Conservation (phyloP, 1,139 yeast species). For the Pichia sp. region DNA sequence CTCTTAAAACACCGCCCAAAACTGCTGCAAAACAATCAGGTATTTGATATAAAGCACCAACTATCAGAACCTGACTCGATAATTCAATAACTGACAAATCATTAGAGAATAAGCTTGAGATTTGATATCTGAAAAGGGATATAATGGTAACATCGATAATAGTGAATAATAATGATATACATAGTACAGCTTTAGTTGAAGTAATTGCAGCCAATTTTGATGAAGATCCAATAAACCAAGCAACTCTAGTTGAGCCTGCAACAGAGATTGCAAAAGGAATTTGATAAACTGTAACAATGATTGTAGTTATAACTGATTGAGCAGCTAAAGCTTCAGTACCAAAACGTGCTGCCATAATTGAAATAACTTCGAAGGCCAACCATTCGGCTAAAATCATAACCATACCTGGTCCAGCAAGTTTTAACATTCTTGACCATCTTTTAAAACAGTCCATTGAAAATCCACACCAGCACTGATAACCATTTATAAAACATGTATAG, state of each 20-base stretch:
- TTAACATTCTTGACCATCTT: conserved; percentile 47
- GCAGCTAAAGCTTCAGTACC: conserved; percentile 67
- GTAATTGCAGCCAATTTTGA: conserved; percentile 42
- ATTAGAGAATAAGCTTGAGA: conserved; percentile 44
- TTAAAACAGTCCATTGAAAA: conserved; percentile 36
- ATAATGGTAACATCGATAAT: conserved; percentile 28
- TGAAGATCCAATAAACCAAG: conserved; percentile 72
- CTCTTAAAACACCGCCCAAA: conserved; percentile 54
- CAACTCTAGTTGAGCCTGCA: conserved; percentile 69
- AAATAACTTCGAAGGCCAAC: conserved; percentile 60
- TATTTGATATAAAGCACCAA: conserved; percentile 54
- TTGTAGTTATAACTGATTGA: conserved; percentile 63
- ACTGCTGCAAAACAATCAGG: conserved; percentile 49
- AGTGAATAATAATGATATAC: conserved; percentile 39
- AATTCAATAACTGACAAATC: conserved; percentile 42
- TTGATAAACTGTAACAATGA: conserved; percentile 63
- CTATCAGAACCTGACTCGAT: conserved; percentile 45
- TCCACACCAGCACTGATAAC: conserved; percentile 52
- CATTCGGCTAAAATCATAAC: conserved; percentile 63
- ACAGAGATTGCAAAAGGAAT: conserved; percentile 69
- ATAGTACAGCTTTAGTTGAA: conserved; percentile 37
- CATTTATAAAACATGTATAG: conserved; percentile 44
- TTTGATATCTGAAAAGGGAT: conserved; percentile 32
- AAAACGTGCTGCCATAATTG: conserved; percentile 53
- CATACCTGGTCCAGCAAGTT: conserved; percentile 53